Evolutionary conservation across 768 basidiomycete species (phyloP).

Genomic region (Goffeauzyma gilvescens): DNA sequence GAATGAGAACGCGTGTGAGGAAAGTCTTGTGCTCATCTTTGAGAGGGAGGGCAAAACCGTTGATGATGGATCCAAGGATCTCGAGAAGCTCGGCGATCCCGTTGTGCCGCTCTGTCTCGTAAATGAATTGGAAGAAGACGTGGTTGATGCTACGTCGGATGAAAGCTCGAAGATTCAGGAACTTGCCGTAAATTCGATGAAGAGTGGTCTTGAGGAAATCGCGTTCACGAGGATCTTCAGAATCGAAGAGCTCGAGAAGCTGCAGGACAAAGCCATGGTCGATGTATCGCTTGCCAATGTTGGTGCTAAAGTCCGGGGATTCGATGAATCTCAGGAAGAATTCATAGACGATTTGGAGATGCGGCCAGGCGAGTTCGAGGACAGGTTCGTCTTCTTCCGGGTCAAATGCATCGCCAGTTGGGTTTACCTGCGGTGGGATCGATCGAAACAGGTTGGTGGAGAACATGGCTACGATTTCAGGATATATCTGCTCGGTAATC

Average conservation of each 20-base stretch:
- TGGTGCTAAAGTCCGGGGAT: conserved; percentile 93
- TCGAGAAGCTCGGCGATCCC: conserved; percentile 96
- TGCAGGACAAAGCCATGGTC: conserved; percentile 85
- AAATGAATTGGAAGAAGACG: conserved; percentile 97
- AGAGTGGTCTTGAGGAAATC: conserved; percentile 98
- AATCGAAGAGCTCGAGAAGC: conserved; percentile 92
- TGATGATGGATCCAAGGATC: conserved; percentile 97
- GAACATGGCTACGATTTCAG: conserved; percentile 98
- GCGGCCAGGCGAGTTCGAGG: conserved; percentile 96
- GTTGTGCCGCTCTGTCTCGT: conserved; percentile 97
- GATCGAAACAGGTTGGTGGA: conserved; percentile 95
- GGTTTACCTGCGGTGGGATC: conserved; percentile 98
- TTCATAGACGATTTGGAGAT: conserved; percentile 97
- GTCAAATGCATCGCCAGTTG: conserved; percentile 93
- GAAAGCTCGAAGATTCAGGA: conserved; percentile 93
- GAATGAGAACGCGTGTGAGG: conserved; percentile 78
- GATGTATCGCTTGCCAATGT: conserved; percentile 89
- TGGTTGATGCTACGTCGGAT: conserved; percentile 98
- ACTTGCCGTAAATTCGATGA: conserved; percentile 98
- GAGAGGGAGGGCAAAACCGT: conserved; percentile 89
- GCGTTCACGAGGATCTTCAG: conserved; percentile 93
- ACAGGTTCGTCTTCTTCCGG: conserved; percentile 99
- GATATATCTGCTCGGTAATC: conserved; percentile 93
- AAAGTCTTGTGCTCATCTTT: conserved; percentile 99
- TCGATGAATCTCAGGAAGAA: conserved; percentile 99